Conservation (phyloP, 2,329 filamentous ascomycete genomes). For the Microascus cirrosus region DNA sequence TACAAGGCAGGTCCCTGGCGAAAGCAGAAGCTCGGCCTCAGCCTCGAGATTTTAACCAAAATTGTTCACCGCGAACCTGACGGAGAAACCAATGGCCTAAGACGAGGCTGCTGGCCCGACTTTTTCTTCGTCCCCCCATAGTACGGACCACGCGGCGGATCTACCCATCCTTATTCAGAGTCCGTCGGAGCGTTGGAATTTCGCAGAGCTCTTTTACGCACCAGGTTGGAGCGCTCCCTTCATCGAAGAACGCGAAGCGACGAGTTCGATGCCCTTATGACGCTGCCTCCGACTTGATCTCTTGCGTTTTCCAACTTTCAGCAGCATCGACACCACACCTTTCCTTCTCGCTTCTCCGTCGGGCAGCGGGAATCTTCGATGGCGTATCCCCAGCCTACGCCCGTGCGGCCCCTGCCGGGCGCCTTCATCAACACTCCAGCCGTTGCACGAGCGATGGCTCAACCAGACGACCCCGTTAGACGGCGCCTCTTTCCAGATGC, state of each 20-base stretch:
- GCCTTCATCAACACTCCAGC: slow-evolving; percentile 68
- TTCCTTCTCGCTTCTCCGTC: background rate
- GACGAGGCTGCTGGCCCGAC: background rate
- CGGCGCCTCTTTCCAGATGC: slow-evolving; percentile 36
- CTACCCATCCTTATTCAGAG: background rate
- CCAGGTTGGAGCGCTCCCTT: background rate
- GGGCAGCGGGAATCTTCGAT: slow-evolving; percentile 20
- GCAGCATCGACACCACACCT: background rate
- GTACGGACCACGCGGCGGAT: background rate
- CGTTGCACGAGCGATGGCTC: slow-evolving; percentile 35
- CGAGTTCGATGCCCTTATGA: background rate
- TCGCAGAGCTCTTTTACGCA: background rate
- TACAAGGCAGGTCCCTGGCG: too few relatives aligned
- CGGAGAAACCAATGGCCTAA: background rate
- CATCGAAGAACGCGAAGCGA: background rate
- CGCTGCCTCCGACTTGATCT: background rate
- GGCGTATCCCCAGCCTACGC: slow-evolving; percentile 49
- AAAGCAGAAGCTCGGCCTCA: slow-evolving; percentile 1
- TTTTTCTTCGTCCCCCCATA: background rate
- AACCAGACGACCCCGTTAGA: slow-evolving; percentile 31
- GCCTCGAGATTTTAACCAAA: slow-evolving; percentile 1
- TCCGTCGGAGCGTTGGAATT: background rate
- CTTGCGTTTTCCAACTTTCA: background rate
- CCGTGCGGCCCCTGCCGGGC: slow-evolving; percentile 62
- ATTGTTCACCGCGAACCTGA: background rate